A percentile compares a stretch with the other conserved stretches of the same genome.
Evolutionary conservation across 1,284 basidiomycete species (phyloP).

Genomic region (Hypsizygus ulmarius): DNA sequence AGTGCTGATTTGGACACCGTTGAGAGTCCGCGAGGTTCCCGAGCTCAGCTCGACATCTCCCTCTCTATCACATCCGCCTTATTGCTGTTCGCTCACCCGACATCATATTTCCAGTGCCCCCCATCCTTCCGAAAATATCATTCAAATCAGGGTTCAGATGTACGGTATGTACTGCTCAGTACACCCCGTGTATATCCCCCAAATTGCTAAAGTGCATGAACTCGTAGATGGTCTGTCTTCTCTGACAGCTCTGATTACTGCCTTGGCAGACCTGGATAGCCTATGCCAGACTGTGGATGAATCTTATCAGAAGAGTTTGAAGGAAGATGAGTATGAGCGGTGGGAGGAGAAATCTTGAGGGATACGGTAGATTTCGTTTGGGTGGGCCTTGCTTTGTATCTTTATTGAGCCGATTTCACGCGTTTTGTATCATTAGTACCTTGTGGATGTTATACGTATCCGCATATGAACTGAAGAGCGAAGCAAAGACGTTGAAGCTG

Average conservation of each 20-base stretch:
- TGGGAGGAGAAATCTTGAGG: constrained; percentile 67
- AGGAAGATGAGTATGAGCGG: constrained; percentile 50
- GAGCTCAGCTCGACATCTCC: not conserved
- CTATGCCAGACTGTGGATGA: constrained; percentile 70
- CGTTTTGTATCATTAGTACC: constrained; percentile 10
- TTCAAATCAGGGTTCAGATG: constrained; percentile 97
- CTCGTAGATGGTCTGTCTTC: constrained; percentile 74
- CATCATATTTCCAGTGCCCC: constrained; percentile 62
- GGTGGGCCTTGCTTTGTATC: constrained; percentile 10
- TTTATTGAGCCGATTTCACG: constrained; percentile 12
- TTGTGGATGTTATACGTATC: too few relatives aligned
- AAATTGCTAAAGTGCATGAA: not conserved
- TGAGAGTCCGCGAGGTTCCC: not conserved
- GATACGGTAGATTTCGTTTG: not conserved
- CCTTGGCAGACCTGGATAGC: constrained; percentile 73
- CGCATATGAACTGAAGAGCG: too few relatives aligned
- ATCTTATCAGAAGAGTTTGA: constrained; percentile 60
- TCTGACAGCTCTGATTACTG: constrained; percentile 71
- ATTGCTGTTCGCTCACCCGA: constrained; percentile 3
- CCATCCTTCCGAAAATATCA: constrained; percentile 95
- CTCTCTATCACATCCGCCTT: not conserved
- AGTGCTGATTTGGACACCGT: too few relatives aligned
- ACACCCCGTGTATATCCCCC: not conserved
- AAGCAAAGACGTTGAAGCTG: too few relatives aligned
- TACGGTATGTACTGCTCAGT: constrained; percentile 74